phyloP scores from a whole-genome alignment of 495 filamentous ascomycete genomes.

The Trichoderma parareesei region DNA sequence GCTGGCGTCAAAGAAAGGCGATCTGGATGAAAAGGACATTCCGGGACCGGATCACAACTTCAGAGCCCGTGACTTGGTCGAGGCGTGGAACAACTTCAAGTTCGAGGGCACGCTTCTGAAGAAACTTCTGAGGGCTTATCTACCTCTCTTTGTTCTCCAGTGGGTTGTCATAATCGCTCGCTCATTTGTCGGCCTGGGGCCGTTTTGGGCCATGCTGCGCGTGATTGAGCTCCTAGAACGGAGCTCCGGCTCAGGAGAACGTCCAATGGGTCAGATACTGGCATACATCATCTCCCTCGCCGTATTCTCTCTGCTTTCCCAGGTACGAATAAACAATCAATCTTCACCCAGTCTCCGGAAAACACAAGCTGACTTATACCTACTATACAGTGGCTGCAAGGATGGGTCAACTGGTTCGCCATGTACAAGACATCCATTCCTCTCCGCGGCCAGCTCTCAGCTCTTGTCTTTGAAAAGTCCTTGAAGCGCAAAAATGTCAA shows the following conservation, averaged over 20 bases:
- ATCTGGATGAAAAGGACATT: constrained; percentile 52
- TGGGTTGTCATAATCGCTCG: constrained; percentile 42
- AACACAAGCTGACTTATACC: background rate
- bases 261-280: background rate
- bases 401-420: constrained; percentile 10
- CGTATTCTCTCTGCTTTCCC: background rate
- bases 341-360: background rate
- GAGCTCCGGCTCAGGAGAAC: background rate
- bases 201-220: constrained; percentile 60
- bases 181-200: constrained; percentile 55
- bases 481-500: constrained; percentile 77
- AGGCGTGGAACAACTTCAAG: constrained; percentile 43
- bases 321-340: background rate
- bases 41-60: constrained; percentile 43
- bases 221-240: constrained; percentile 37
- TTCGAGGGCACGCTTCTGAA: constrained; percentile 52
- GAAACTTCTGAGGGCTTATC: constrained; percentile 49
- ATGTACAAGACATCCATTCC: constrained; percentile 47
- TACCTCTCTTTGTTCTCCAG: constrained; percentile 44
- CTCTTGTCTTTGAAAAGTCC: constrained; percentile 68
- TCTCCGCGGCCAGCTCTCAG: constrained; percentile 60
- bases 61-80: constrained; percentile 39
- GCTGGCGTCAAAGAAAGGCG: constrained; percentile 44
- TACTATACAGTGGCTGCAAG: constrained; percentile 2
- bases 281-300: background rate